phyloP scores from a whole-genome alignment of 768 basidiomycete species.

The Russula lepida region DNA sequence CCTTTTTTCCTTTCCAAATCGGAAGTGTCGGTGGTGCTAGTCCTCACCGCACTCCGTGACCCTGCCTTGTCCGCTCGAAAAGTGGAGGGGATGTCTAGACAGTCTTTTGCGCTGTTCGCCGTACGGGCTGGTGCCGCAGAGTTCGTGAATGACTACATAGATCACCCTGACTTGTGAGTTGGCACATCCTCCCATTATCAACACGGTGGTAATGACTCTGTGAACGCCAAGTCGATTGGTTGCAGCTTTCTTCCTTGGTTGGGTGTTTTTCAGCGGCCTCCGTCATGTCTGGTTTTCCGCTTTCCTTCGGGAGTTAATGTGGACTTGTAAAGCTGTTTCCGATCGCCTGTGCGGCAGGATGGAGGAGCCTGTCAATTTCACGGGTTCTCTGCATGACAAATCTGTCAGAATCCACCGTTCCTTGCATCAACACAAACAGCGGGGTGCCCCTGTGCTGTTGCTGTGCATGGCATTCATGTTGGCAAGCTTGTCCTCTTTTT shows the following conservation, averaged over 20 bases:
- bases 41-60: not conserved
- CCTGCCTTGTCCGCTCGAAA: not conserved
- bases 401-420: not conserved
- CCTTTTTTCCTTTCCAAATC: not conserved
- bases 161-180: slow-evolving; percentile 15
- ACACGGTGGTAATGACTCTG: not conserved
- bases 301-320: slow-evolving; percentile 17
- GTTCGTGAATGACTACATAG: not conserved
- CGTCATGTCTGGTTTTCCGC: slow-evolving; percentile 24
- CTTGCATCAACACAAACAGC: not conserved
- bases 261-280: slow-evolving; percentile 32
- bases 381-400: not conserved
- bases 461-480: slow-evolving; percentile 20
- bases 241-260: slow-evolving; percentile 35
- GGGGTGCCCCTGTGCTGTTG: slow-evolving; percentile 1
- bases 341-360: not conserved
- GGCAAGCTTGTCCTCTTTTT: slow-evolving; percentile 18
- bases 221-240: slow-evolving; percentile 29
- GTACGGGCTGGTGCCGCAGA: not conserved
- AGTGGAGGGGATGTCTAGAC: slow-evolving; percentile 5
- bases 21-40: not conserved
- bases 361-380: not conserved
- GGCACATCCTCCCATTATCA: not conserved
- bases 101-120: not conserved
- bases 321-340: not conserved